Percentiles rank a stretch among this genome's conserved stretches.
phyloP scores from a whole-genome alignment of 805 yeast genomes.

The Saturnispora silvae region DNA sequence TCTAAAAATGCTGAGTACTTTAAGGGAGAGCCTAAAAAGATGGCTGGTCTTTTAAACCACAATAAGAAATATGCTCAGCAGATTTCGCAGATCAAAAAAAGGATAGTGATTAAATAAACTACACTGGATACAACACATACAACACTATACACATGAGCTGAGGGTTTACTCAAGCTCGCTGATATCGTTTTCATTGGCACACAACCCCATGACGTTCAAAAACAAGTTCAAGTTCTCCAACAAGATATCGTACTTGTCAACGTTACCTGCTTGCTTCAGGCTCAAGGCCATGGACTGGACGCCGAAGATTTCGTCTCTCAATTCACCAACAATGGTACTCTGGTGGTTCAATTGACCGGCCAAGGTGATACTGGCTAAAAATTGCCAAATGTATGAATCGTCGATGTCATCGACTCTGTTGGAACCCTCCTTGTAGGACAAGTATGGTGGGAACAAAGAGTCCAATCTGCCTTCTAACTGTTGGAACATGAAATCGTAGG shows the following conservation, averaged over 20 bases:
- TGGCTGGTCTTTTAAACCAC: conserved; percentile 5
- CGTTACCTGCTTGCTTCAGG: conserved; percentile 24
- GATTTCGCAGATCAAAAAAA: conserved; percentile 1
- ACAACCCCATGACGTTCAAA: conserved; percentile 92
- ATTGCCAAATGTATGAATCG: conserved; percentile 91
- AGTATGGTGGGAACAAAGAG: conserved; percentile 69
- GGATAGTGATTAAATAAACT: no score
- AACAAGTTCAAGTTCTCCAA: conserved; percentile 79
- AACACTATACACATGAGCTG: no score
- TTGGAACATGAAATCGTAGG: conserved; percentile 75
- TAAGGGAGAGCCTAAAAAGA: no score
- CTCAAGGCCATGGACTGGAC: conserved; percentile 68
- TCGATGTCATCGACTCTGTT: conserved; percentile 29
- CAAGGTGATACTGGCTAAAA: conserved; percentile 83
- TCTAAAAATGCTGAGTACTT: no score
- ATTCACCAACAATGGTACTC: conserved; percentile 87
- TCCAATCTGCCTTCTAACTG: conserved; percentile 68
- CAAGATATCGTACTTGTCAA: conserved; percentile 41
- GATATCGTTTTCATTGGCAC: conserved; percentile 83
- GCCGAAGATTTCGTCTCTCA: conserved; percentile 85
- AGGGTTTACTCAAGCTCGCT: conserved; percentile 41
- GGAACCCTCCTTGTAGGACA: conserved; percentile 22
- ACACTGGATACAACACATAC: no score
- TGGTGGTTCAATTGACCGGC: conserved; percentile 88
- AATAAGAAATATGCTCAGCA: conserved; percentile 2